phyloP scores from a whole-genome alignment of 2,329 filamentous ascomycete genomes.

The Lachnellula suecica region DNA sequence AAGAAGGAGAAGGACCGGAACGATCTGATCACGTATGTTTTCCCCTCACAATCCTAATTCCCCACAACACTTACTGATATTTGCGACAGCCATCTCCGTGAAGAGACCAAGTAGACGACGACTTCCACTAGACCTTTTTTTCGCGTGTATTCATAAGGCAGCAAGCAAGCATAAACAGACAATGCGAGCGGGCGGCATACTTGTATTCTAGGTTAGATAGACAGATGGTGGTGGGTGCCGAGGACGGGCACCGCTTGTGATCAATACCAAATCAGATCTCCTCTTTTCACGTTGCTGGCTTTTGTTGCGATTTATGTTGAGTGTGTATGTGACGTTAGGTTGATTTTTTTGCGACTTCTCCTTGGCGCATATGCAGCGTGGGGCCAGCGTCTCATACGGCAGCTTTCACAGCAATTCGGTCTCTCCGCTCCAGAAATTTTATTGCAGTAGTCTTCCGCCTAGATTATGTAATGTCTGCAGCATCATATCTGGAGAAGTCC shows the following conservation, averaged over 20 bases:
- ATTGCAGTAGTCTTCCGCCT: no score
- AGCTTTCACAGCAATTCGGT: no score
- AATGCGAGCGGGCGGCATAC: constrained; percentile 7
- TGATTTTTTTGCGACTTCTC: no score
- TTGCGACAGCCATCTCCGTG: constrained; percentile 61
- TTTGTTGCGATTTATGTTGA: no score
- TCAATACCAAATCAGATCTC: neutral
- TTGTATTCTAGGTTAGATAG: constrained; percentile 33
- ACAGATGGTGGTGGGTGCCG: neutral
- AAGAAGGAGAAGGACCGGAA: constrained; percentile 99
- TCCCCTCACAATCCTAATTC: neutral
- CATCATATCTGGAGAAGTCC: no score
- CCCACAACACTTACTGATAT: constrained; percentile 15
- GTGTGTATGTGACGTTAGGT: no score
- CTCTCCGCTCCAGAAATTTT: no score
- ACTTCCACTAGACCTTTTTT: neutral
- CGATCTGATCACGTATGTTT: constrained; percentile 90
- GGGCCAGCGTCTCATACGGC: no score
- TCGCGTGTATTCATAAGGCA: constrained; percentile 31
- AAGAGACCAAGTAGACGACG: constrained; percentile 67
- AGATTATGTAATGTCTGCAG: no score
- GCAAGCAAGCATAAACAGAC: constrained; percentile 17
- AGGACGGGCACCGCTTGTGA: neutral
- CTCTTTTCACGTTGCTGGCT: neutral
- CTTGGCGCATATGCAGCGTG: no score